A percentile compares a stretch with the other conserved stretches of the same genome.
These are phyloP conservation scores for Corylus avellana DNA, from an alignment of 306 rosid species.

Conservation along the genomic window DNA sequence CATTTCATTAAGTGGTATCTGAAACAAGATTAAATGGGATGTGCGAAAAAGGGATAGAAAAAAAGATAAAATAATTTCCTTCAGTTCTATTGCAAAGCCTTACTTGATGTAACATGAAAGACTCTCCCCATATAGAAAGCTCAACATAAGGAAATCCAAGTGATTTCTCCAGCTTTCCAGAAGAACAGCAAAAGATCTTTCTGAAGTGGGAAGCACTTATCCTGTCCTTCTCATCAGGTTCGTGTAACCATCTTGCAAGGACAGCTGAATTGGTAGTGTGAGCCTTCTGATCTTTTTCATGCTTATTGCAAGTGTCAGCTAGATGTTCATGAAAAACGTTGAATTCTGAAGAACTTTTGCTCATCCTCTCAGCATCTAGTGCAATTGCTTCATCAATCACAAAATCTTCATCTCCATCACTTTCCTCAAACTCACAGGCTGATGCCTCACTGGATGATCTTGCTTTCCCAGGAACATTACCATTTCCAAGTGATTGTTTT, in stretches of 20 bases:
- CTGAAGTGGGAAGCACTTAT: slow-evolving; percentile 80
- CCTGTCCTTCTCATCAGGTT: slow-evolving; percentile 81
- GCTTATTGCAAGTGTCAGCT: slow-evolving; percentile 27
- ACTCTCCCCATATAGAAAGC: slow-evolving; percentile 86
- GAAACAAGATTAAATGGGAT: neutral
- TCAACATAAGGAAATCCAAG: slow-evolving; percentile 54
- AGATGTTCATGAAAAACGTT: slow-evolving; percentile 31
- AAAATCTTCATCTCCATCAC: slow-evolving; percentile 51
- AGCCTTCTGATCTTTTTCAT: slow-evolving; percentile 33
- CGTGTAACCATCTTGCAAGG: slow-evolving; percentile 76
- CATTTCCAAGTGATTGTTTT: slow-evolving; percentile 34
- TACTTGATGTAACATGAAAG: slow-evolving; percentile 96
- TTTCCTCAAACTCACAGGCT: slow-evolving; percentile 51
- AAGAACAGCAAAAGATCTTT: slow-evolving; percentile 60
- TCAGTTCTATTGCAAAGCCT: slow-evolving; percentile 26
- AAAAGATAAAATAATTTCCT: neutral
- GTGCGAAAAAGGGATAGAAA: neutral
- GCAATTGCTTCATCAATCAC: slow-evolving; percentile 19
- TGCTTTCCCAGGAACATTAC: slow-evolving; percentile 23
- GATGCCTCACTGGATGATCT: slow-evolving; percentile 24
- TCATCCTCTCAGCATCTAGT: slow-evolving; percentile 24
- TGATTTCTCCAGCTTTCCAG: slow-evolving; percentile 73
- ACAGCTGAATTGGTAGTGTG: slow-evolving; percentile 34
- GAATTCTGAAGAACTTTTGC: slow-evolving; percentile 26
- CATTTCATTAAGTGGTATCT: slow-evolving; percentile 10